phyloP scores from a whole-genome alignment of 73 alveolate genomes.

The Symbiodinium natans region DNA sequence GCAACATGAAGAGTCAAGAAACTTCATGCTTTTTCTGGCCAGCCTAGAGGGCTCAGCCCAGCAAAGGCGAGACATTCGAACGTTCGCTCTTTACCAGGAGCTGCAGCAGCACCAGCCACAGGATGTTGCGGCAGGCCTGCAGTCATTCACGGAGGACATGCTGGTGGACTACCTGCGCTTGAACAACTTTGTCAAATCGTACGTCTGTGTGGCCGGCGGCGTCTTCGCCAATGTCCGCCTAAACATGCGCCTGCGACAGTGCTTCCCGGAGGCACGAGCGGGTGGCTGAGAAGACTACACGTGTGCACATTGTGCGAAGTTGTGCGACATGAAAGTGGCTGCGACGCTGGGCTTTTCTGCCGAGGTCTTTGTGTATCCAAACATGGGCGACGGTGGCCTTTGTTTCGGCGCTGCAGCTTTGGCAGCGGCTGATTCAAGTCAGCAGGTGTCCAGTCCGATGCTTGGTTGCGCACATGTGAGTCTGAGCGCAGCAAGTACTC shows the following conservation, averaged over 20 bases:
- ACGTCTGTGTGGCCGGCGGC: background rate
- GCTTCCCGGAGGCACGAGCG: background rate
- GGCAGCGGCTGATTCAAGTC: background rate
- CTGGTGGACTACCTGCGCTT: background rate
- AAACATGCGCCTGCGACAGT: constrained; percentile 8
- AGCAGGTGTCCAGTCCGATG: background rate
- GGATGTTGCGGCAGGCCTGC: constrained; percentile 44
- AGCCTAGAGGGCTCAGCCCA: background rate
- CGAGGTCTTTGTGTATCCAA: constrained; percentile 8
- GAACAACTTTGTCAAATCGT: background rate
- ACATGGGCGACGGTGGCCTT: constrained; percentile 35
- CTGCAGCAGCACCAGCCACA: constrained; percentile 10
- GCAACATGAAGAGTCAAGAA: background rate
- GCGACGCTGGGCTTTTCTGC: no score
- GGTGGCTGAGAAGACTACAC: no score
- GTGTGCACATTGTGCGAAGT: no score
- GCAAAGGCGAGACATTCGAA: background rate
- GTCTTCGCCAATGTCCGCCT: constrained; percentile 32
- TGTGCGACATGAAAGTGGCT: no score
- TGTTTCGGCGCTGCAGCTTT: constrained; percentile 14
- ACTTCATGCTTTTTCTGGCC: constrained; percentile 5
- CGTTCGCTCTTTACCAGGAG: background rate
- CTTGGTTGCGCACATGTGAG: background rate
- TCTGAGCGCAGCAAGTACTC: background rate
- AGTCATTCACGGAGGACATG: background rate